Percentiles rank a stretch among this genome's conserved stretches.
Conservation (phyloP, 352 stramenopile genomes). For the Peronospora tabacina region DNA sequence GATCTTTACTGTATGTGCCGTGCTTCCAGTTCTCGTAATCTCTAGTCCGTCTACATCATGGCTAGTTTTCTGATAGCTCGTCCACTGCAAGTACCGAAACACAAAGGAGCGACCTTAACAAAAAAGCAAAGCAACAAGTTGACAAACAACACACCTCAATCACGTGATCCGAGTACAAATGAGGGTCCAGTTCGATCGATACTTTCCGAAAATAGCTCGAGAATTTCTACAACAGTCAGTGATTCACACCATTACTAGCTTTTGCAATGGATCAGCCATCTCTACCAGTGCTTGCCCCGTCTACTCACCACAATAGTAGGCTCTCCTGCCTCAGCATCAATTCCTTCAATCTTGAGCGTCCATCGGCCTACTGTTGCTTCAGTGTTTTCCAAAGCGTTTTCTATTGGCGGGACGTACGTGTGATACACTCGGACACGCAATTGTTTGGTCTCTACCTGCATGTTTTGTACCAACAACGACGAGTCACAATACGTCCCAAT, state of each 20-base stretch:
- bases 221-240: conserved; percentile 45
- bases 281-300: background rate
- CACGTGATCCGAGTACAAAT: conserved; percentile 57
- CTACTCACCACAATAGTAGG: conserved; percentile 35
- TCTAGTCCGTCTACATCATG: conserved; percentile 56
- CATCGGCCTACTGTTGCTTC: conserved; percentile 36
- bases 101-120: background rate
- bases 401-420: conserved; percentile 45
- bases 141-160: conserved; percentile 36
- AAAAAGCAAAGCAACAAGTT: background rate
- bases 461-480: background rate
- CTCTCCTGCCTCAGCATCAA: conserved; percentile 27
- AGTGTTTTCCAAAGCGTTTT: conserved; percentile 25
- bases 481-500: background rate
- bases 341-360: conserved; percentile 59
- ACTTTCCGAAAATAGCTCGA: conserved; percentile 71
- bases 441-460: conserved; percentile 45
- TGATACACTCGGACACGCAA: conserved; percentile 55
- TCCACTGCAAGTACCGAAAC: conserved; percentile 37
- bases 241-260: background rate
- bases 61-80: conserved; percentile 63
- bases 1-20: conserved; percentile 53
- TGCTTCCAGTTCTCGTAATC: conserved; percentile 41
- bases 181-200: conserved; percentile 62
- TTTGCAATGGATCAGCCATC: conserved; percentile 1